These are phyloP conservation scores for Anthracocystis panici-leucophaei DNA, from an alignment of 1,284 basidiomycete species.

Conservation along the genomic window DNA sequence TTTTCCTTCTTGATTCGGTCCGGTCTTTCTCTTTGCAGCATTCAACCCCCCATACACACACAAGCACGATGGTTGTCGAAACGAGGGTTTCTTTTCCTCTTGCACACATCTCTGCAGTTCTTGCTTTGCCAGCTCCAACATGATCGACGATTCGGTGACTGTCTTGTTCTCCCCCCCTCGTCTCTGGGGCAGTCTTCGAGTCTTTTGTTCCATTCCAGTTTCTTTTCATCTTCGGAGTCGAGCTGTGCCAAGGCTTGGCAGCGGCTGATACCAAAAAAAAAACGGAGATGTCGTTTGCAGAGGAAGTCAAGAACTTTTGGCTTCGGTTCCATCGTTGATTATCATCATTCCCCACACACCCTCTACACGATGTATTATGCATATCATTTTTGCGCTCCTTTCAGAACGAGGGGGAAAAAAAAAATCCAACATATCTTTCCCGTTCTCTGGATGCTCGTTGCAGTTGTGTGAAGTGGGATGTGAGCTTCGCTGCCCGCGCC, in stretches of 20 bases:
- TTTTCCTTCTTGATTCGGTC: constrained; percentile 16
- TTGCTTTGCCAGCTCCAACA: constrained; percentile 5
- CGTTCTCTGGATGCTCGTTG: constrained; percentile 4
- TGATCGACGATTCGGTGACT: constrained; percentile 28
- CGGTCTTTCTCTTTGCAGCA: constrained; percentile 32
- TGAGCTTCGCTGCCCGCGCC: not conserved
- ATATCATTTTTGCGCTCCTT: constrained; percentile 23
- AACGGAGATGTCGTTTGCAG: not conserved
- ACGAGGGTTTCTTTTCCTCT: not conserved
- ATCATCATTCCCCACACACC: constrained; percentile 3
- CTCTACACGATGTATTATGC: constrained; percentile 39
- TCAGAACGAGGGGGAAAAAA: constrained; percentile 49
- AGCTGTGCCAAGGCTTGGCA: not conserved
- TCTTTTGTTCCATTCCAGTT: constrained; percentile 1
- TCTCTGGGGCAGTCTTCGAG: constrained; percentile 35
- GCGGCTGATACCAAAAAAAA: constrained; percentile 18
- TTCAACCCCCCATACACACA: constrained; percentile 14
- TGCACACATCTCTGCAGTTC: constrained; percentile 11
- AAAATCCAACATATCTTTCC: constrained; percentile 38
- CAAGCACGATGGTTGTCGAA: constrained; percentile 8
- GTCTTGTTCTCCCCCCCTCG: constrained; percentile 34
- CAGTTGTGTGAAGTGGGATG: not conserved
- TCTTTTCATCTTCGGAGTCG: constrained; percentile 12
- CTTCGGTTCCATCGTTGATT: not conserved
- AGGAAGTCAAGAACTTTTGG: not conserved